Conservation (phyloP, 2,329 filamentous ascomycete species). For the Ophiostoma novo-ulmi region DNA sequence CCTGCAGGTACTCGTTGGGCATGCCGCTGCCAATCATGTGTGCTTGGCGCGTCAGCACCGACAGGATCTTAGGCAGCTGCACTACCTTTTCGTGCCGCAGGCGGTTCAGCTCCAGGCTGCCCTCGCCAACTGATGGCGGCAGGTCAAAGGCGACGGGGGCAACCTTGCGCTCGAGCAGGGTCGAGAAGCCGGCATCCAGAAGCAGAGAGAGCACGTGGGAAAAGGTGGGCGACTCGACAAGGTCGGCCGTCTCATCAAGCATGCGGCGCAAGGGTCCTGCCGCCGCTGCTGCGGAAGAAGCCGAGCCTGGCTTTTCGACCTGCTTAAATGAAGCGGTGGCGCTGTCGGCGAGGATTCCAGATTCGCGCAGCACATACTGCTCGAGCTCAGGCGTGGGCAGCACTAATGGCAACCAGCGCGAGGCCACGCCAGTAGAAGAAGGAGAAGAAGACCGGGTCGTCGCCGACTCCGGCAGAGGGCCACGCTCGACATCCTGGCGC, state of each 20-base stretch:
- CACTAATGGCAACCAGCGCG: slow-evolving; percentile 73
- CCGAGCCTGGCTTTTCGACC: slow-evolving; percentile 18
- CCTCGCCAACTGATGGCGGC: slow-evolving; percentile 33
- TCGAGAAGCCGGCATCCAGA: slow-evolving; percentile 81
- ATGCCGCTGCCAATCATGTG: slow-evolving; percentile 79
- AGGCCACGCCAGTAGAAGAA: slow-evolving; percentile 35
- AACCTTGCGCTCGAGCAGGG: slow-evolving; percentile 77
- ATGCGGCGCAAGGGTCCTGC: slow-evolving; percentile 66
- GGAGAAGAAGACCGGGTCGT: slow-evolving; percentile 23
- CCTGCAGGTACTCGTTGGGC: slow-evolving; percentile 64
- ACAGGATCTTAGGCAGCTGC: slow-evolving; percentile 79
- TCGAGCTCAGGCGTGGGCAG: slow-evolving; percentile 77
- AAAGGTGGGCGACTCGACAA: slow-evolving; percentile 91
- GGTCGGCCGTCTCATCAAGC: slow-evolving; percentile 90
- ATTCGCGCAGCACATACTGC: slow-evolving; percentile 76
- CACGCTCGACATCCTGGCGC: slow-evolving; percentile 70
- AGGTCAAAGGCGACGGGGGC: slow-evolving; percentile 72
- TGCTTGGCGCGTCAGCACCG: slow-evolving; percentile 84
- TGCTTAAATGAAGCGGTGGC: slow-evolving; percentile 36
- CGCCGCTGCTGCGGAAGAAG: slow-evolving; percentile 33
- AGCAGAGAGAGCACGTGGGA: slow-evolving; percentile 78
- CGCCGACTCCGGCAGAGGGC: slow-evolving; percentile 27
- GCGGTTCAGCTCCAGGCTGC: slow-evolving; percentile 47
- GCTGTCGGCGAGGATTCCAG: slow-evolving; percentile 63
- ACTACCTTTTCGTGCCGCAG: slow-evolving; percentile 55